Evolutionary conservation across 2,329 filamentous ascomycete species (phyloP).

Genomic region (Pseudocercospora cruenta): DNA sequence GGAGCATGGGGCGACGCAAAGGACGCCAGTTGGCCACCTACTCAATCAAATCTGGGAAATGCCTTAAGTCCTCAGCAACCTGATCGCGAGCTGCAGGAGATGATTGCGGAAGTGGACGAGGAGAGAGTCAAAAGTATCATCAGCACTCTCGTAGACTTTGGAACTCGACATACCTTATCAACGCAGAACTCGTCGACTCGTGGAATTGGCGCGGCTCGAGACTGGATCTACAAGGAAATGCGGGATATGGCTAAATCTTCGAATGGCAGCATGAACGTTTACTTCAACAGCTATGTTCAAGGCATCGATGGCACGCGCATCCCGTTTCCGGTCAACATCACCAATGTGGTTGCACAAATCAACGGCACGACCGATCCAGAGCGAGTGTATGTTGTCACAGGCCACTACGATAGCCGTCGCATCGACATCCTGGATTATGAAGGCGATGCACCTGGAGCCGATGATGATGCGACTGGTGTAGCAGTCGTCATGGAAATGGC

Average conservation of each 20-base stretch:
- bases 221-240: conserved; percentile 60
- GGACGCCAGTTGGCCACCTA: conserved; percentile 47
- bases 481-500: conserved; percentile 61
- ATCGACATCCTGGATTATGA: conserved; percentile 57
- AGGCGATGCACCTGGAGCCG: conserved; percentile 59
- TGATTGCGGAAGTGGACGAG: conserved; percentile 47
- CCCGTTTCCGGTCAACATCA: conserved; percentile 56
- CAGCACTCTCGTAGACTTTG: conserved; percentile 59
- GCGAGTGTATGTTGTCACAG: conserved; percentile 58
- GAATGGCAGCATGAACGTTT: conserved; percentile 56
- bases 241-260: conserved; percentile 51
- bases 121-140: conserved; percentile 56
- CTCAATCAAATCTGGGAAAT: conserved; percentile 37
- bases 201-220: conserved; percentile 61
- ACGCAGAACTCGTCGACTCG: conserved; percentile 54
- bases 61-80: conserved; percentile 47
- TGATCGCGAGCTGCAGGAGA: conserved; percentile 43
- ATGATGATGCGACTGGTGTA: conserved; percentile 62
- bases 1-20: conserved; percentile 29
- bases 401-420: conserved; percentile 60
- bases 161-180: conserved; percentile 61
- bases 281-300: conserved; percentile 58
- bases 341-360: conserved; percentile 58
- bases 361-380: conserved; percentile 54
- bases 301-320: conserved; percentile 50